These are phyloP conservation scores for Stereocaulon alpinum DNA, from an alignment of 495 filamentous ascomycete species.

Conservation along the genomic window DNA sequence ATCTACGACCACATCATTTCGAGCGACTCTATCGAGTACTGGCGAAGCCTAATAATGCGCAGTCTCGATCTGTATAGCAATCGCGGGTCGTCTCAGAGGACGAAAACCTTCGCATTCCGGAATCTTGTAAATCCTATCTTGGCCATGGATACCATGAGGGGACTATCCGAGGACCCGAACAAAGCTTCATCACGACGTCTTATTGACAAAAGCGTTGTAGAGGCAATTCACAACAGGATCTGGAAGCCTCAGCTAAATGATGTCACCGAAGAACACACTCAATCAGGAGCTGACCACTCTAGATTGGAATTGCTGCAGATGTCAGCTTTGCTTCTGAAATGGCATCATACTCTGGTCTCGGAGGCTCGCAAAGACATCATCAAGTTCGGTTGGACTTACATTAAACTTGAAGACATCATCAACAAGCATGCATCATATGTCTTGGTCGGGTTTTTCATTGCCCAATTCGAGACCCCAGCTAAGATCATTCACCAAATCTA, in stretches of 20 bases:
- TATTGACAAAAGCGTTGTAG: slow-evolving; percentile 80
- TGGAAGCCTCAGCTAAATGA: slow-evolving; percentile 85
- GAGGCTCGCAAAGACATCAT: slow-evolving; percentile 97
- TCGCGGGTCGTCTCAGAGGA: slow-evolving; percentile 66
- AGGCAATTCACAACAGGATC: slow-evolving; percentile 83
- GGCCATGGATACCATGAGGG: slow-evolving; percentile 84
- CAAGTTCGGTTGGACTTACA: slow-evolving; percentile 98
- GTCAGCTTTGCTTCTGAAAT: slow-evolving; percentile 88
- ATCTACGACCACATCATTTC: slow-evolving; percentile 79
- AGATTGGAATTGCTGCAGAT: slow-evolving; percentile 92
- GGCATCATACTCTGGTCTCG: slow-evolving; percentile 71
- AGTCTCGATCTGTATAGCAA: slow-evolving; percentile 82
- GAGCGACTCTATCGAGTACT: slow-evolving; percentile 79
- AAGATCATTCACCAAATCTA: slow-evolving; percentile 96
- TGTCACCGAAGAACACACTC: slow-evolving; percentile 70
- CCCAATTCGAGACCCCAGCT: slow-evolving; percentile 87
- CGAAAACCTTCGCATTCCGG: slow-evolving; percentile 86
- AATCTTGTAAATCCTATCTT: slow-evolving; percentile 93
- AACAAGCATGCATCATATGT: slow-evolving; percentile 99
- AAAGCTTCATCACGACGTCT: slow-evolving; percentile 42
- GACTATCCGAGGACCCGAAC: slow-evolving; percentile 14
- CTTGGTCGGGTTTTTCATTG: slow-evolving; percentile 94
- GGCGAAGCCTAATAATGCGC: slow-evolving; percentile 70
- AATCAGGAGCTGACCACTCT: slow-evolving; percentile 87
- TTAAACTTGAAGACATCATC: slow-evolving; percentile 93